These are phyloP conservation scores for Plasmodium ovale DNA, from an alignment of 169 alveolate species.

Conservation along the genomic window DNA sequence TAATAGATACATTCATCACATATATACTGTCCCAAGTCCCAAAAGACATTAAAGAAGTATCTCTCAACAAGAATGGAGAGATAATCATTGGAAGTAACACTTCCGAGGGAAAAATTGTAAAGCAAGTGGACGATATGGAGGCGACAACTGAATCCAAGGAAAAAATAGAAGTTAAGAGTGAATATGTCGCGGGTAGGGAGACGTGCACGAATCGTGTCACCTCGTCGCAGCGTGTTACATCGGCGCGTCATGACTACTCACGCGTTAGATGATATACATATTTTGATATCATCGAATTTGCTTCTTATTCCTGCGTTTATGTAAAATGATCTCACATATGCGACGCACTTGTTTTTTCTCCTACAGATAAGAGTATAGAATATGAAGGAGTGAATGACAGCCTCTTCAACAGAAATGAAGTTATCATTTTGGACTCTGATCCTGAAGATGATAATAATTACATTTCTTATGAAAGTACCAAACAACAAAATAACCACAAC, in stretches of 20 bases:
- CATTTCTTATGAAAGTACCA: neutral
- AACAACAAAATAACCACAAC: constrained; percentile 12
- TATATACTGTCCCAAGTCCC: constrained; percentile 81
- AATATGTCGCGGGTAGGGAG: constrained; percentile 19
- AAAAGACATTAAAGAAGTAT: constrained; percentile 76
- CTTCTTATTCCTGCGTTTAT: neutral
- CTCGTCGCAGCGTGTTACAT: no score
- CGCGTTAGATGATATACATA: no score
- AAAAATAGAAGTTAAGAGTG: constrained; percentile 46
- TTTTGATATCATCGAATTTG: neutral
- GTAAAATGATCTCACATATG: neutral
- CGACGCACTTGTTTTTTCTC: neutral
- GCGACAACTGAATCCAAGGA: neutral
- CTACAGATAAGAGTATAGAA: constrained; percentile 12
- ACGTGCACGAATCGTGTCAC: neutral
- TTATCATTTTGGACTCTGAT: constrained; percentile 65
- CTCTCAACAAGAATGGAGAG: constrained; percentile 70
- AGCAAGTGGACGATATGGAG: constrained; percentile 40
- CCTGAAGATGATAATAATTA: constrained; percentile 22
- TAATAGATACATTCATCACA: constrained; percentile 89
- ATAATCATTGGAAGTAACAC: constrained; percentile 22
- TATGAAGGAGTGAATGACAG: neutral
- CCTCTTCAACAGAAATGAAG: constrained; percentile 21
- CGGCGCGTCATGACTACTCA: no score
- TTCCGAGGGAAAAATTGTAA: constrained; percentile 20